Evolutionary conservation across 768 basidiomycete species (phyloP).

Genomic region (Rhizopogon rudus): DNA sequence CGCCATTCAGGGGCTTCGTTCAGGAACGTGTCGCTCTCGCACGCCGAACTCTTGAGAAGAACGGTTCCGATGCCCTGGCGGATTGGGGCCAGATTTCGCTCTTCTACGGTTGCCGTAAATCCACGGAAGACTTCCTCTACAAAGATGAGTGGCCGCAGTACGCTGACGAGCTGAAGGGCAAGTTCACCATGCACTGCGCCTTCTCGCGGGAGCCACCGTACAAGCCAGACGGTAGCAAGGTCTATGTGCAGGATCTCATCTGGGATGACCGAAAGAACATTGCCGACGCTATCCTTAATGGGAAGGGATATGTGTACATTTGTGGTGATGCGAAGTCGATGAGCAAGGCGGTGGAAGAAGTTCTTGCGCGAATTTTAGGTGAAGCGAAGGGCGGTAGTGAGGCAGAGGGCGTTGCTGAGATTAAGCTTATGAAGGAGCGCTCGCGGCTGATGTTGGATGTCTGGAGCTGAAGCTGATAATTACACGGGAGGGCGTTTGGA

Average conservation of each 20-base stretch:
- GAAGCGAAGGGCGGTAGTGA: constrained; percentile 92
- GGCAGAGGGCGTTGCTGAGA: constrained; percentile 85
- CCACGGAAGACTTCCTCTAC: constrained; percentile 89
- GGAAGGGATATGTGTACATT: constrained; percentile 96
- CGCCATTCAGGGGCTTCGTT: constrained; percentile 98
- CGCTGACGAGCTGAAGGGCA: constrained; percentile 79
- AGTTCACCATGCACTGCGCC: constrained; percentile 84
- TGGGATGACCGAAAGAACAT: constrained; percentile 84
- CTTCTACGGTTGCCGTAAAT: constrained; percentile 94
- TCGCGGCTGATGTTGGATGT: constrained; percentile 85
- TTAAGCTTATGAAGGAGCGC: constrained; percentile 94
- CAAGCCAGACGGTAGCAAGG: constrained; percentile 89
- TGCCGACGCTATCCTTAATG: constrained; percentile 84
- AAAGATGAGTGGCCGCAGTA: constrained; percentile 94
- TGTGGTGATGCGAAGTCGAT: constrained; percentile 97
- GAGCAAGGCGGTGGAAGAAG: constrained; percentile 93
- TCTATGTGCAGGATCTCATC: constrained; percentile 97
- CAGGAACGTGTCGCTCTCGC: constrained; percentile 98
- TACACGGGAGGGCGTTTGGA: background rate
- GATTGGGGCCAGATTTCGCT: constrained; percentile 96
- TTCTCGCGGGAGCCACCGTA: constrained; percentile 87
- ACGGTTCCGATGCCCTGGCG: constrained; percentile 84
- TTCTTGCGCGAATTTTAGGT: constrained; percentile 76
- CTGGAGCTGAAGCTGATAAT: constrained; percentile 57
- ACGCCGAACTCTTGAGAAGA: constrained; percentile 91